Evolutionary conservation across 2,329 filamentous ascomycete genomes (phyloP).

Genomic region (Claviceps cyperi): DNA sequence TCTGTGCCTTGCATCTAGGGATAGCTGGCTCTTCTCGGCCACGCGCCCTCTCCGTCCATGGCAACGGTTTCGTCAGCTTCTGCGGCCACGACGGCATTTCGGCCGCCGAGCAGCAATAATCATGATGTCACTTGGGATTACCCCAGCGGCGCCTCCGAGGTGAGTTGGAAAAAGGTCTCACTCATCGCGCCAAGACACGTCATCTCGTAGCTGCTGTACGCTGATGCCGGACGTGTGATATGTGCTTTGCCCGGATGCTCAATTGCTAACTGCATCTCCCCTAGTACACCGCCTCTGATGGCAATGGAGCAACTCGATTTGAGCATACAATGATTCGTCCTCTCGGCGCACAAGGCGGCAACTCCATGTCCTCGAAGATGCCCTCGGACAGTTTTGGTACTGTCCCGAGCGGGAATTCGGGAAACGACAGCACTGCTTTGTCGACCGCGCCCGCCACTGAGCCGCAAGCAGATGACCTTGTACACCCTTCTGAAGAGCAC

Average conservation of each 20-base stretch:
- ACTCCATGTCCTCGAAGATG: constrained; percentile 16
- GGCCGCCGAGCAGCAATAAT: constrained; percentile 34
- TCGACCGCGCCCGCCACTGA: constrained; percentile 13
- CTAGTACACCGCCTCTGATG: constrained; percentile 7
- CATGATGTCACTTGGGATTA: constrained; percentile 33
- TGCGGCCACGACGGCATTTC: constrained; percentile 31
- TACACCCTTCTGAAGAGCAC: constrained; percentile 13
- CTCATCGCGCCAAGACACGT: neutral
- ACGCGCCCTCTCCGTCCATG: constrained; percentile 22
- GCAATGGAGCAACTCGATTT: constrained; percentile 3
- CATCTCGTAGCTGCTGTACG: neutral
- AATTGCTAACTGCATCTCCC: neutral
- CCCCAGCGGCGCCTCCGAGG: constrained; percentile 20
- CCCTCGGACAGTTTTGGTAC: constrained; percentile 21
- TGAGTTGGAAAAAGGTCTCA: constrained; percentile 14
- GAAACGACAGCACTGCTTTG: constrained; percentile 10
- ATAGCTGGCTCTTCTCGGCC: constrained; percentile 14
- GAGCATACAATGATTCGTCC: constrained; percentile 9
- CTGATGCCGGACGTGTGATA: neutral
- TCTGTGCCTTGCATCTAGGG: constrained; percentile 6
- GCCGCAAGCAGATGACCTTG: constrained; percentile 9
- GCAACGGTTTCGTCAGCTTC: constrained; percentile 37
- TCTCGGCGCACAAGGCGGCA: constrained; percentile 12
- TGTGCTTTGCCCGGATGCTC: neutral
- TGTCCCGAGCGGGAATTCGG: constrained; percentile 11